phyloP scores from a whole-genome alignment of 2,329 filamentous ascomycete genomes.

The Fusarium sp. region DNA sequence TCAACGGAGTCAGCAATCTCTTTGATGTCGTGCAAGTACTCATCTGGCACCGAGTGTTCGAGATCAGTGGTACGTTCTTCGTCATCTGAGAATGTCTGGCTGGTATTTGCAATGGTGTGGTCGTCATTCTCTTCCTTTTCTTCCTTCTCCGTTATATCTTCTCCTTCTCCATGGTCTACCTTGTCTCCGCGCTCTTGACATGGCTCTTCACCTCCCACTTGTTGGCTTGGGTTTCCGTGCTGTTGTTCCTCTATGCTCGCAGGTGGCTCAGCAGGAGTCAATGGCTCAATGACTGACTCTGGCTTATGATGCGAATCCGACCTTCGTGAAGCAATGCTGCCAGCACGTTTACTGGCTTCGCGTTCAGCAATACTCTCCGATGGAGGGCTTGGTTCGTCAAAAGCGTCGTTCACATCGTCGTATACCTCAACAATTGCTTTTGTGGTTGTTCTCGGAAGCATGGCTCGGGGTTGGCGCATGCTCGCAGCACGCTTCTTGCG shows the following conservation, averaged over 20 bases:
- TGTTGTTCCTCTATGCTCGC: constrained; percentile 37
- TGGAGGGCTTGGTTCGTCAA: constrained; percentile 74
- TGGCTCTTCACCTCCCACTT: constrained; percentile 41
- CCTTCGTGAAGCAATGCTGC: constrained; percentile 36
- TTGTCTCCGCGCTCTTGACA: constrained; percentile 32
- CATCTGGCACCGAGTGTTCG: constrained; percentile 74
- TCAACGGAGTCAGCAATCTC: constrained; percentile 71
- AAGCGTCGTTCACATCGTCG: constrained; percentile 90
- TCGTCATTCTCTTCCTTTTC: constrained; percentile 45
- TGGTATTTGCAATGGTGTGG: constrained; percentile 43
- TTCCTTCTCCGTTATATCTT: constrained; percentile 40
- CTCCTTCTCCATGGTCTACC: constrained; percentile 28
- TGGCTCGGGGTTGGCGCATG: constrained; percentile 77
- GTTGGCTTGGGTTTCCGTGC: constrained; percentile 40
- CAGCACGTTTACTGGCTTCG: constrained; percentile 46
- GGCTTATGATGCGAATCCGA: constrained; percentile 41
- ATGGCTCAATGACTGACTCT: constrained; percentile 31
- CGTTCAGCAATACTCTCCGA: constrained; percentile 56
- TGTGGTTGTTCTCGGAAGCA: constrained; percentile 86
- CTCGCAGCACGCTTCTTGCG: constrained; percentile 82
- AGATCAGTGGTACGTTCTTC: constrained; percentile 76
- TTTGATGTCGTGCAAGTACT: constrained; percentile 71
- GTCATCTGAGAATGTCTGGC: constrained; percentile 72
- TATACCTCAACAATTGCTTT: constrained; percentile 97
- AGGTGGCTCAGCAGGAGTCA: constrained; percentile 37